Evolutionary conservation across 305 asterid genomes (phyloP), one percentile per base, ranked within the genome.

Genomic region (Nicotiana rustica): DNA sequence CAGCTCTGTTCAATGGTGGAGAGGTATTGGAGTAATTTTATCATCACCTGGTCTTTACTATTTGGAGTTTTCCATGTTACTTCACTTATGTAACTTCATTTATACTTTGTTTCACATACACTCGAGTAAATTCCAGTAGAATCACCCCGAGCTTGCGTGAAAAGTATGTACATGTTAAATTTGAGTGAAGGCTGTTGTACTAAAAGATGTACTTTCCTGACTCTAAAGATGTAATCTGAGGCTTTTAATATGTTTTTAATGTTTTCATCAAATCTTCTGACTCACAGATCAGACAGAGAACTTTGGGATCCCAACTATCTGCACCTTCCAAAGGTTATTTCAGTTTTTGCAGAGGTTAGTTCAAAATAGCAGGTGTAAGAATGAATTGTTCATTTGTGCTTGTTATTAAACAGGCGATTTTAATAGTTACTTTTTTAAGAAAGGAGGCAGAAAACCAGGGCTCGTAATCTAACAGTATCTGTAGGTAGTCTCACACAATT

Each of bases 1-100:
- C 87, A 36, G 87, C 85, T 84, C 21, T 84, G 85, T 76, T 81
- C 87, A 77, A 84, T 84, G 87, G 82, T 84, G 52, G 87, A 84
- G 66, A 66, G 83, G 87, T 81, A 78, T 12, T 66, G 65, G 13
- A 78, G 38, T 47, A 78, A 1, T 56, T 38, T 55, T 68, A 68
- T 56, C 33, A 49, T 35, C 15, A 2, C 62, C 44, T 38, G 36
- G 19, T 56, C 55, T 13, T 31, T 57, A 13, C 25, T 29, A 25
- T 77, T 76, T 31, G 67, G 33, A 25, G 36, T 64, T 64, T 25
- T 10, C 8, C 25, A 59, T 57, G 18, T 17, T 57, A 17, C 21
- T 3, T 47, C 55, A 10, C 55, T 47, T 2, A 47, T 36, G 41
- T 36, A 36, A 4, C 41, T 36, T 36, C 41, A 36, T 36, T 36